Conservation (phyloP, 495 filamentous ascomycete species). For the Tuber calosporum region DNA sequence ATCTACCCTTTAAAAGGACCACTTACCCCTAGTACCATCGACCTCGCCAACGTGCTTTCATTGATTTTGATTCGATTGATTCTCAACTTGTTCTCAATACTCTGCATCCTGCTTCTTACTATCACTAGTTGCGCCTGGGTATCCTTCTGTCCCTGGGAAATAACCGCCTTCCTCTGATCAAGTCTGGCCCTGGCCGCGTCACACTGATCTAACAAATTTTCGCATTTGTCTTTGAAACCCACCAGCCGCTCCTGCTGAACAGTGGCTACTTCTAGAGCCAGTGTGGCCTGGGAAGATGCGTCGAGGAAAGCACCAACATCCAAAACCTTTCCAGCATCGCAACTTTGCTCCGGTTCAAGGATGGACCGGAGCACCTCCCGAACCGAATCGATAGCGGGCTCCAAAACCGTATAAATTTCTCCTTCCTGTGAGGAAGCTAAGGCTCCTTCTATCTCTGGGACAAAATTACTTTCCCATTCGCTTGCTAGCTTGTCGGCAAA, state of each 20-base stretch:
- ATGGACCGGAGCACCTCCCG: background rate
- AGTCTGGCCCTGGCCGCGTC: background rate
- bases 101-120: background rate
- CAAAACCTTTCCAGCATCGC: background rate
- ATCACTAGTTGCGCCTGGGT: background rate
- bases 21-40: constrained; percentile 3
- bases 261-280: background rate
- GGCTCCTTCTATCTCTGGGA: background rate
- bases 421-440: background rate
- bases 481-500: background rate
- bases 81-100: background rate
- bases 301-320: background rate
- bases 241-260: background rate
- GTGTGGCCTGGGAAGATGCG: background rate
- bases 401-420: background rate
- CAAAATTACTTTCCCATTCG: background rate
- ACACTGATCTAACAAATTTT: background rate
- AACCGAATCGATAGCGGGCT: background rate
- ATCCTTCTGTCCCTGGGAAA: background rate
- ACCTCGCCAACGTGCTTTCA: background rate
- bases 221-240: background rate
- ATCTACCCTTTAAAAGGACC: background rate
- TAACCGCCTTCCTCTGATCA: background rate
- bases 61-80: background rate
- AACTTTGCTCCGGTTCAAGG: background rate